Evolutionary conservation across 2,329 filamentous ascomycete species (phyloP), one percentile per base, ranked within the genome.

Genomic region (Exophiala xenobiotica): DNA sequence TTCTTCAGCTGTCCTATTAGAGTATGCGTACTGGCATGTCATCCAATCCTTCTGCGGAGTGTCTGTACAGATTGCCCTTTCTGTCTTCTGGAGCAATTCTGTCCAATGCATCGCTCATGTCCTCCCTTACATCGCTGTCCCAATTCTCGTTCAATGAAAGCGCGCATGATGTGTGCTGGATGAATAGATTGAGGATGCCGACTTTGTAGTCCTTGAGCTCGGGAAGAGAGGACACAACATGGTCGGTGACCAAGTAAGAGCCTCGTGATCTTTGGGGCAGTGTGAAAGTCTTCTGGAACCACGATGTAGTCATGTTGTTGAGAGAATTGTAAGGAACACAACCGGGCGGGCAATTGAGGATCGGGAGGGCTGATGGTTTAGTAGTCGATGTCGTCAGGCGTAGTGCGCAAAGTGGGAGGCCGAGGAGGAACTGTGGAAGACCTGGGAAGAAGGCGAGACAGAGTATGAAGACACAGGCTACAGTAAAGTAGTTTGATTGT

Each of bases 71-170:
- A 6, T 81, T 78, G 2, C 86, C 86, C 66, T 85, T 85, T 19
- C 78, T 80, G 49, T 95, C 91, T 65, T 88, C 87, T 0, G 91
- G 90, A 35, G 86, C 93, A 64, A 99, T 87, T 38, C 90, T 79
- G 70, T 99, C 92, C 60, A 99, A 76, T 40, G 92, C 90, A 74
- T 96, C 90, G 65, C 83, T 90, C 92, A 97, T 96, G 70, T 99
- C 90, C 33, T 80, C 80, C 52, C 90, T 81, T n/a, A 99, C 93
- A 72, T 95, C 89, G 39, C 75, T 70, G 66, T 91, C 89, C 75
- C 76, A 86, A 74, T 97, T 97, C 79, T 99, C 93, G 67, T 99
- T 99, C 63, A 99, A 74, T 54, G 83, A 88, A 46, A 99, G 78
- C 9, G 88, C 93, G 71, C 90, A 96, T 65, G 84, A 90, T 4